phyloP scores from a whole-genome alignment of 1,284 basidiomycete genomes.

The Apiotrichum laibachii region DNA sequence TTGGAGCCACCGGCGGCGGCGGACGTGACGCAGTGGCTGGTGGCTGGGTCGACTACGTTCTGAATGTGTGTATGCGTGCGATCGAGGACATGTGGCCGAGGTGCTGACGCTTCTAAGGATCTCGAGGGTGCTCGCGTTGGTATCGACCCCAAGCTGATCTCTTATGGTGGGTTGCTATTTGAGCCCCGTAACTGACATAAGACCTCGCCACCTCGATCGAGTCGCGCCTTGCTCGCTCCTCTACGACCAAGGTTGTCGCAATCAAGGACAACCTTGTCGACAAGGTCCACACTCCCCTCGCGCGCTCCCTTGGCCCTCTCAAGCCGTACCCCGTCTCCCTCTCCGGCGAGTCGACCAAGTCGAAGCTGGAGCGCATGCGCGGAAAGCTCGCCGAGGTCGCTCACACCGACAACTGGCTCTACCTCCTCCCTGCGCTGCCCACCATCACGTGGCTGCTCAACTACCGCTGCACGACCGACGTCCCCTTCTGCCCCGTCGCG shows the following conservation, averaged over 20 bases:
- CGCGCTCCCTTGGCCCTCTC: slow-evolving; percentile 66
- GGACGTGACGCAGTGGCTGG: slow-evolving; percentile 54
- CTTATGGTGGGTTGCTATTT: slow-evolving; percentile 57
- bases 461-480: slow-evolving; percentile 68
- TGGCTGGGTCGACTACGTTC: slow-evolving; percentile 76
- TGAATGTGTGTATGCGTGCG: slow-evolving; percentile 52
- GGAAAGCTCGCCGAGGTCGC: slow-evolving; percentile 36
- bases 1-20: slow-evolving; percentile 57
- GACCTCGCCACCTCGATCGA: slow-evolving; percentile 26
- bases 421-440: slow-evolving; percentile 51
- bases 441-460: slow-evolving; percentile 73
- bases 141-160: slow-evolving; percentile 82
- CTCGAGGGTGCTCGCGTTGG: slow-evolving; percentile 67
- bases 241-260: slow-evolving; percentile 62
- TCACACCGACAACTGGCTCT: slow-evolving; percentile 43
- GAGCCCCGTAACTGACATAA: slow-evolving; percentile 5
- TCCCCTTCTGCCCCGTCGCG: slow-evolving; percentile 84
- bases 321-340: slow-evolving; percentile 71
- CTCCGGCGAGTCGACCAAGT: slow-evolving; percentile 57
- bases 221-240: slow-evolving; percentile 48
- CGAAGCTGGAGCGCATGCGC: slow-evolving; percentile 38
- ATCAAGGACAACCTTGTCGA: slow-evolving; percentile 74
- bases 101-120: slow-evolving; percentile 47
- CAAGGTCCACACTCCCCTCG: slow-evolving; percentile 70
- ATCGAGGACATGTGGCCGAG: not conserved